Evolutionary conservation across 352 stramenopile genomes (phyloP), one percentile per base, ranked within the genome.

Genomic region (Thalassiosira mediterranea): DNA sequence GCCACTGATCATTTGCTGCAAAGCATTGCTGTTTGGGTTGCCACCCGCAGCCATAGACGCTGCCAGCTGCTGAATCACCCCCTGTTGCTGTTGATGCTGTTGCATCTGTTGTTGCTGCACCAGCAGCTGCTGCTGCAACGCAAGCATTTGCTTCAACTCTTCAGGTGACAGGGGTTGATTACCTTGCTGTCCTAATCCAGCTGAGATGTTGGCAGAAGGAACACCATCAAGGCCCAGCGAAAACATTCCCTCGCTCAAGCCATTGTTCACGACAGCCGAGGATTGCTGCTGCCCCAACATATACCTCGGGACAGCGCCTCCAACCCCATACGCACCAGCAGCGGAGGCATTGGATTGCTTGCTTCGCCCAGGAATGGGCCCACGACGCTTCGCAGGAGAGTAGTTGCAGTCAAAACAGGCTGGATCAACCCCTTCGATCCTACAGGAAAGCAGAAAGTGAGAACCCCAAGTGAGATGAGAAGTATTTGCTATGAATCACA

Each of bases 381-480:
- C 87, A 37, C 87, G 75, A 26, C 84, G 51, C 60, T 92, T 92
- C 23, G 87, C 87, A 8, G 84, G 84, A 23, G 79, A 89, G 56
- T 91, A 92, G 13, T 88, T 47, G 42, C 87, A 92, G 42, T 88
- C 81, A 60, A 91, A 86, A 34, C 65, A 31, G 10, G 25, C 10
- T 19, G 73, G 2, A 54, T 88, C 74, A 0, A 91, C 56, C 23
- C 78, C 83, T 51, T 90, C 86, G 21, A 88, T 71, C 40, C 81
- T 91, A 11, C 26, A n/a, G 26, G 8, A 44, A 29, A 32, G 1
- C 10, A 64, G 34, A 52, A 56, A 28, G 4, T 1, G 19, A 52
- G 10, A 26, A 28, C 11, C 3, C 5, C 28, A 40, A n/a, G 54
- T 42, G 37, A 59, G 46, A 49, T 32, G n/a, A n/a, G n/a, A n/a